Evolutionary conservation across 371 early-diverging fungal genomes (phyloP).

Genomic region (Mycotypha africana): DNA sequence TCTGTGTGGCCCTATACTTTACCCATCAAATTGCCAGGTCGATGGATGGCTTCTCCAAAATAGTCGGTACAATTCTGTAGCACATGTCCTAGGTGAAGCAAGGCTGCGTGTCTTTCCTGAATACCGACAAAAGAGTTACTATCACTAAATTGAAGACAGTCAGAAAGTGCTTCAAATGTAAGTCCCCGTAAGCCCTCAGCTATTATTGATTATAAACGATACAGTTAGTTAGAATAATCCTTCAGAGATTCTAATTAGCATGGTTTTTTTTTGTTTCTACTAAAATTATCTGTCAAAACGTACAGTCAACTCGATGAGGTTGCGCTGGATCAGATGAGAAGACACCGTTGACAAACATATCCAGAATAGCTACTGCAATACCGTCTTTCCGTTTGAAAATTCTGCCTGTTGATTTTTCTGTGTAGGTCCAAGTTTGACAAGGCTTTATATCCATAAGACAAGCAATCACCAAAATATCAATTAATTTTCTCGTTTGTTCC

Average conservation of each 20-base stretch:
- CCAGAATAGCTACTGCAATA: conserved; percentile 78
- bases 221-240: too few relatives aligned
- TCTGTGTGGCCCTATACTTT: too few relatives aligned
- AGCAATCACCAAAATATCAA: conserved; percentile 84
- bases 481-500: conserved; percentile 65
- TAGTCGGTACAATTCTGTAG: conserved; percentile 32
- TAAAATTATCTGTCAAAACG: too few relatives aligned
- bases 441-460: conserved; percentile 90
- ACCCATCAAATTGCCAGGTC: conserved; percentile 86
- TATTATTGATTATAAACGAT: too few relatives aligned
- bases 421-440: conserved; percentile 75
- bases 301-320: conserved; percentile 76
- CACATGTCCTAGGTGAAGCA: conserved; percentile 61
- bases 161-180: conserved; percentile 45
- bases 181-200: conserved; percentile 52
- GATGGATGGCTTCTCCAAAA: conserved; percentile 44
- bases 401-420: conserved; percentile 49
- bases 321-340: conserved; percentile 66
- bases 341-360: conserved; percentile 74
- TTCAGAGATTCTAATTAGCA: too few relatives aligned
- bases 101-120: conserved; percentile 69
- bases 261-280: too few relatives aligned
- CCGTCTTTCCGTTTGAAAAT: conserved; percentile 75
- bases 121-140: conserved; percentile 75
- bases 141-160: conserved; percentile 73